phyloP scores from a whole-genome alignment of 1,284 basidiomycete genomes.

The Sporisorium scitamineum region DNA sequence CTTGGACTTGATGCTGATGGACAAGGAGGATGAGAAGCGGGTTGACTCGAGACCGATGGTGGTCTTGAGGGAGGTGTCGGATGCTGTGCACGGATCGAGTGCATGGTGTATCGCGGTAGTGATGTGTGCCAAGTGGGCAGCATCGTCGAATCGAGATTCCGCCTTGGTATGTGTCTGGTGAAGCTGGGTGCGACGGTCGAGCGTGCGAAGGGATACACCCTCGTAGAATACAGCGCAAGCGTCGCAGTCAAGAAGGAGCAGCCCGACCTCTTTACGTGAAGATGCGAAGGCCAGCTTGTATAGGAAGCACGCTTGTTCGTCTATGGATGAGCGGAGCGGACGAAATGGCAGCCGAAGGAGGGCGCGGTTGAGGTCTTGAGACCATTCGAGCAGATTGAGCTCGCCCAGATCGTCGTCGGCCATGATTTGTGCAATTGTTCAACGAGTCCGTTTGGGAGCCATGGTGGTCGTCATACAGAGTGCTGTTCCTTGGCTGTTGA shows the following conservation, averaged over 20 bases:
- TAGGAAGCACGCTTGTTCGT: conserved; percentile 11
- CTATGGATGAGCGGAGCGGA: conserved; percentile 1
- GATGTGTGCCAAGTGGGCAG: not conserved
- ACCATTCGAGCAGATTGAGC: conserved; percentile 35
- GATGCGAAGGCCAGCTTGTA: conserved; percentile 33
- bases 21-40: conserved; percentile 32
- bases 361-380: conserved; percentile 26
- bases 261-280: conserved; percentile 9
- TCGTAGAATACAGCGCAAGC: conserved; percentile 32
- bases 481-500: no score
- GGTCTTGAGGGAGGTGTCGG: conserved; percentile 1
- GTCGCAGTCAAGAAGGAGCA: conserved; percentile 33
- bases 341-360: conserved; percentile 23
- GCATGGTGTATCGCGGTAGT: conserved; percentile 16
- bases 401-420: conserved; percentile 5
- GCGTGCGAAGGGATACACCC: conserved; percentile 26
- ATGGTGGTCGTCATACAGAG: no score
- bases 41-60: conserved; percentile 17
- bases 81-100: conserved; percentile 12
- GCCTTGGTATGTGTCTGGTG: not conserved
- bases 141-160: not conserved
- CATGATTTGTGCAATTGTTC: no score
- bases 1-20: conserved; percentile 20
- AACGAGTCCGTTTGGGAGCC: no score
- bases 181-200: conserved; percentile 23